Evolutionary conservation across 2,329 filamentous ascomycete species (phyloP), one percentile per base, ranked within the genome.

Genomic region (Arthroderma sp.): DNA sequence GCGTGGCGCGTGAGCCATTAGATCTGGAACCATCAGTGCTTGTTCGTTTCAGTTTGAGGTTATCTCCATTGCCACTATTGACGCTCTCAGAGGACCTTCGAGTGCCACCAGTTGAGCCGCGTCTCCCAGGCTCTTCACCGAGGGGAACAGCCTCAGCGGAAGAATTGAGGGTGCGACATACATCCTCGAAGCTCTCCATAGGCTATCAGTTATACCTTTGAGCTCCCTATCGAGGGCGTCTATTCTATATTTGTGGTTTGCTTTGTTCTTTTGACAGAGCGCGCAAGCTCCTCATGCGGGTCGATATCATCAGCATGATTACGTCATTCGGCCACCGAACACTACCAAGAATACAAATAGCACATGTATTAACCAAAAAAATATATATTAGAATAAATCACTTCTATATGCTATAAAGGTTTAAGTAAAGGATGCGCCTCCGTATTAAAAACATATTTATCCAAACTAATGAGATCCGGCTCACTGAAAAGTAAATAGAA

Each of bases 401-500:
- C 15, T 22, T 22, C 15, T 22, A 22, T 22, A 22, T 22, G n/a
- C 40, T 48, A 48, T 36, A 42, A 28, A 15, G 36, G 36, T 34
- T 66, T 57, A 48, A 58, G 62, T 47, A 75, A 63, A 9, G 71
- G 69, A 61, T 76, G 72, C 32, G 72, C 72, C 51, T 74, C 72
- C 0, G 72, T 74, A 53, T 74, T 75, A 56, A 82, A 64, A 34
- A 85, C 78, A 58, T 70, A 85, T 6, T 83, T 73, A 58, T 86
- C 82, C 55, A 86, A 60, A 55, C 71, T 81, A 36, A 83, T 67
- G 29, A 78, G 54, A n/a, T 73, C 69, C 0, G 82, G 80, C 45
- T 79, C 73, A 22, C 78, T 78, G 60, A 84, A 94, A 41, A 94
- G 71, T 46, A 94, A 63, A 60, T 86, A 94, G 53, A 91, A 94